A percentile compares a stretch with the other conserved stretches of the same genome.
phyloP scores from a whole-genome alignment of 1,284 basidiomycete species.

The Apiotrichum gracile region DNA sequence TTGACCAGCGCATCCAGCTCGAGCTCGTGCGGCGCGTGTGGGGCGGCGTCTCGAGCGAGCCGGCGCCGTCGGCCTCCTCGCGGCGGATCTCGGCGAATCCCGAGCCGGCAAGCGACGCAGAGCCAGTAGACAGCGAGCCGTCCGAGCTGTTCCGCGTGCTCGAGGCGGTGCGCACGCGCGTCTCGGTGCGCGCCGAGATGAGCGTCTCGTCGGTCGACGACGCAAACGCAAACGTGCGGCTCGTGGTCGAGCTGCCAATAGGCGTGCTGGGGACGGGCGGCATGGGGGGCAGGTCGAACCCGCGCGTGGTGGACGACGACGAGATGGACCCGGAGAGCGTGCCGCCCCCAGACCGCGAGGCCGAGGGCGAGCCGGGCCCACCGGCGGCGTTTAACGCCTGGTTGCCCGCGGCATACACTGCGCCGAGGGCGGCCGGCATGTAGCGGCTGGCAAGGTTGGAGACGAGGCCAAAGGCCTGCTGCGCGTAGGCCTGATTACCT shows the following conservation, averaged over 20 bases:
- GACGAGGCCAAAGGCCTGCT: too few relatives aligned
- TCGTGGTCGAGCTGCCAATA: not conserved
- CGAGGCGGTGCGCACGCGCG: too few relatives aligned
- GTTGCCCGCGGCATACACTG: conserved; percentile 27
- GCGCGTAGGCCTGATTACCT: conserved; percentile 35
- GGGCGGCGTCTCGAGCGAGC: not conserved
- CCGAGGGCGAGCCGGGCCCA: not conserved
- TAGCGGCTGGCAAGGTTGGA: conserved; percentile 24
- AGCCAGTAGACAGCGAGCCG: conserved; percentile 9
- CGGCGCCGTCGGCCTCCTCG: conserved; percentile 38
- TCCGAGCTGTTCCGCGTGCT: too few relatives aligned
- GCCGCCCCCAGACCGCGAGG: too few relatives aligned
- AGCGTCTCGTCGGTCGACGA: too few relatives aligned
- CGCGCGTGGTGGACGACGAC: conserved; percentile 1
- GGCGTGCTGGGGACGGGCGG: not conserved
- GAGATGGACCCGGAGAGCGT: too few relatives aligned
- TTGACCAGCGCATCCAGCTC: conserved; percentile 12
- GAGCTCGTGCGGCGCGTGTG: not conserved
- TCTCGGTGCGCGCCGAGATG: too few relatives aligned
- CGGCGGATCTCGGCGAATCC: conserved; percentile 35
- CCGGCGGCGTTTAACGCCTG: conserved; percentile 3
- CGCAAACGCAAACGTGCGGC: too few relatives aligned
- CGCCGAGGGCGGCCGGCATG: conserved; percentile 38
- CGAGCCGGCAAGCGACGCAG: conserved; percentile 8
- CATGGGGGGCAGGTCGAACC: conserved; percentile 8